A percentile compares a stretch with the other conserved stretches of the same genome.
phyloP scores from a whole-genome alignment of 1,139 yeast genomes.

The Yamadazyma songkhlaensis region DNA sequence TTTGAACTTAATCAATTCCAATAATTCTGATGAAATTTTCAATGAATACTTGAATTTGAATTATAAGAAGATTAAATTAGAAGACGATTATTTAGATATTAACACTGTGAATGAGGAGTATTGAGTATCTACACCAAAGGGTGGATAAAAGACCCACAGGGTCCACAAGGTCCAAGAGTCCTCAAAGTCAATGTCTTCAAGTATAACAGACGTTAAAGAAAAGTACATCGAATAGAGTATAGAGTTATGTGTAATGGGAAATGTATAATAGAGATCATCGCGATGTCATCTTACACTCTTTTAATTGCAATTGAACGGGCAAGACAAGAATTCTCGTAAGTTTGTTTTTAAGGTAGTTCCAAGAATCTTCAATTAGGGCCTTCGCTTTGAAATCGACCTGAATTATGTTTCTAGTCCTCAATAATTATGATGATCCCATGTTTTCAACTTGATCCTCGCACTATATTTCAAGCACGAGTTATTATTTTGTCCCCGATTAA shows the following conservation, averaged over 20 bases:
- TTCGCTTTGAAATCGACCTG: no score
- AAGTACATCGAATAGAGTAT: not conserved
- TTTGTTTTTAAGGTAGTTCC: no score
- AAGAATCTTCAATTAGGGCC: not conserved
- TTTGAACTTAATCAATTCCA: constrained; percentile 14
- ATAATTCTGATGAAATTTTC: constrained; percentile 13
- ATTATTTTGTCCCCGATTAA: not conserved
- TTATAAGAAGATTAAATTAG: constrained; percentile 10
- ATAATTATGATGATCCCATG: not conserved
- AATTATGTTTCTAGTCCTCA: no score
- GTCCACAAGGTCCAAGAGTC: no score
- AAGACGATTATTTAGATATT: constrained; percentile 9
- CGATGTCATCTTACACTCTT: not conserved
- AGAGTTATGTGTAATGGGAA: constrained; percentile 8
- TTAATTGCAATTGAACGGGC: not conserved
- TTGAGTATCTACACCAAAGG: no score
- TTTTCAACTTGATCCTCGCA: not conserved
- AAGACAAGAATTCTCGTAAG: no score
- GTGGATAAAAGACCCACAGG: no score
- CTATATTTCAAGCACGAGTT: not conserved
- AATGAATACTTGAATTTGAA: constrained; percentile 32
- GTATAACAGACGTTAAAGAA: not conserved
- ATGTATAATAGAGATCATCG: constrained; percentile 6
- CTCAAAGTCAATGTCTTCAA: no score
- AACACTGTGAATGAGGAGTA: not conserved